A percentile compares a stretch with the other conserved stretches of the same genome.
phyloP scores from a whole-genome alignment of 2,329 filamentous ascomycete genomes.

The Fusarium sacchari region DNA sequence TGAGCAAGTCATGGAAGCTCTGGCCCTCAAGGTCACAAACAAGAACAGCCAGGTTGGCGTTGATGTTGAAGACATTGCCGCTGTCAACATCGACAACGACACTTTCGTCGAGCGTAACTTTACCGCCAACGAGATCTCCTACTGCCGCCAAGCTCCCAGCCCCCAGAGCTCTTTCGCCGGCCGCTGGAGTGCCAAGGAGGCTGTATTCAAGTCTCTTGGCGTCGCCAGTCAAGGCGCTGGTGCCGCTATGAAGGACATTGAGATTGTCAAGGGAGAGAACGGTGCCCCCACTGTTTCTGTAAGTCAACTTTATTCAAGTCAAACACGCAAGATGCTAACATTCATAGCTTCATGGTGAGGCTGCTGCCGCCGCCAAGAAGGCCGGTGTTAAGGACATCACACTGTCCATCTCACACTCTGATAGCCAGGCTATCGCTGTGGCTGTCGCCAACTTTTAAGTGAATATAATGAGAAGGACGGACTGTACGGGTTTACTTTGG shows the following conservation, averaged over 20 bases:
- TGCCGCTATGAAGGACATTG: conserved; percentile 92
- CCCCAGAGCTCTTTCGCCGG: conserved; percentile 93
- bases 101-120: conserved; percentile 97
- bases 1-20: conserved; percentile 78
- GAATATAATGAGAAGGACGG: conserved; percentile 6
- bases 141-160: conserved; percentile 82
- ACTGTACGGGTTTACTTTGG: conserved; percentile 33
- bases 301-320: conserved; percentile 55
- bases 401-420: conserved; percentile 96
- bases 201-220: conserved; percentile 96
- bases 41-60: conserved; percentile 85
- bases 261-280: conserved; percentile 82
- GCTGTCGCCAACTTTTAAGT: conserved; percentile 82
- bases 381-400: conserved; percentile 88
- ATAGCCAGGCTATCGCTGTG: conserved; percentile 92
- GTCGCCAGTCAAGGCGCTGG: conserved; percentile 88
- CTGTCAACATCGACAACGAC: conserved; percentile 92
- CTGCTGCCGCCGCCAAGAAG: conserved; percentile 82
- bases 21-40: conserved; percentile 70
- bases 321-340: conserved; percentile 50
- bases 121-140: conserved; percentile 82
- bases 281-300: conserved; percentile 88
- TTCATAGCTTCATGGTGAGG: conserved; percentile 83
- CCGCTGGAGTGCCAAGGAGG: conserved; percentile 97
- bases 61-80: conserved; percentile 88